Evolutionary conservation across 2,329 filamentous ascomycete species (phyloP).

Genomic region (Alternaria alternata): DNA sequence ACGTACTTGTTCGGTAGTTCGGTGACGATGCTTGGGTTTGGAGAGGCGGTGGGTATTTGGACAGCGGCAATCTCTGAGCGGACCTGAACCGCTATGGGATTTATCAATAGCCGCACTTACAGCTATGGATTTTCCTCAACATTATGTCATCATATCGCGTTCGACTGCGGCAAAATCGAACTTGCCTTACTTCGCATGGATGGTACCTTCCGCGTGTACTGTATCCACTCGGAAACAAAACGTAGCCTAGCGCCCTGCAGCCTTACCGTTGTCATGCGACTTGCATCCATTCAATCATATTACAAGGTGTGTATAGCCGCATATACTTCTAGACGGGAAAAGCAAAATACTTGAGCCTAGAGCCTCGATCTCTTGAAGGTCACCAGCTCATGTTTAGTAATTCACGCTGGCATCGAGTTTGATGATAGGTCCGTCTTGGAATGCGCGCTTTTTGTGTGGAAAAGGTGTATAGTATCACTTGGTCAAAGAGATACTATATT

Average conservation of each 20-base stretch:
- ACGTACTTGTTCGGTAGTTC: not conserved
- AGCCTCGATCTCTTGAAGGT: not conserved
- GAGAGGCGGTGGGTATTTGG: not conserved
- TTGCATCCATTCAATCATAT: not conserved
- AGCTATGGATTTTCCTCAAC: not conserved
- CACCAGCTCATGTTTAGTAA: not conserved
- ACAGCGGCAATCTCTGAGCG: not conserved
- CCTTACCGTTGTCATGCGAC: slow-evolving; percentile 11
- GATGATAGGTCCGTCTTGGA: not conserved
- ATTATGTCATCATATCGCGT: not conserved
- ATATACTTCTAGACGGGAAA: not conserved
- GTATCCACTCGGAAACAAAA: not conserved
- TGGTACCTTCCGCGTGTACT: not conserved
- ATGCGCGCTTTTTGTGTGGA: not conserved
- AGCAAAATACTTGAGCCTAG: not conserved
- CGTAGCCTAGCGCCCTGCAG: slow-evolving; percentile 8
- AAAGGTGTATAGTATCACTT: not conserved
- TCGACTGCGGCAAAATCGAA: not conserved
- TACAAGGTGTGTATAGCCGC: not conserved
- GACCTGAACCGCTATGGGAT: not conserved
- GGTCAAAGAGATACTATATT: not conserved
- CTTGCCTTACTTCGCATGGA: not conserved
- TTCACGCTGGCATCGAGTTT: not conserved
- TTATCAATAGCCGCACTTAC: not conserved
- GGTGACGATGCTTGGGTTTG: not conserved